Evolutionary conservation across 2,329 filamentous ascomycete genomes (phyloP), one percentile per base, ranked within the genome.

Genomic region (Septoria linicola): DNA sequence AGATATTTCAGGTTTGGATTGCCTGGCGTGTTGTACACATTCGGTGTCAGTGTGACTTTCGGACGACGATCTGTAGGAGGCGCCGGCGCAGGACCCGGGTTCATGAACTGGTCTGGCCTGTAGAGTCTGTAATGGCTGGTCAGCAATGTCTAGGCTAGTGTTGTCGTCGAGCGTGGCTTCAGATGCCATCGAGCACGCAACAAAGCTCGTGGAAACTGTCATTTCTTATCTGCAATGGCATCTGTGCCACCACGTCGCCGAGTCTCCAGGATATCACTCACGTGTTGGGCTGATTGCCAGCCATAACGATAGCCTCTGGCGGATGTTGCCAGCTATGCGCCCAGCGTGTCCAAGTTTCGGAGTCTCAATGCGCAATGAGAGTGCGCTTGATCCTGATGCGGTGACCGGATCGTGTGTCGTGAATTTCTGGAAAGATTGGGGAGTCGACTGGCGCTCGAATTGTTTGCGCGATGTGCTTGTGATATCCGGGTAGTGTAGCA

Each of bases 1-100:
- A 52, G 23, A 35, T 51, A 41, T 21, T 53, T 54, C 25, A 61
- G 41, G 32, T 64, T 86, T 77, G 92, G 89, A 72, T 84, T 91
- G 57, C 85, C 86, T 13, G 86, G 83, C 17, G 88, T 77, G 68
- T 84, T 88, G 63, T 76, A 74, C 56, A 83, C 81, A 68, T 82
- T 87, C 55, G 85, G 90, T 35, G 87, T 89, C 54, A 95, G 79
- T 64, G 85, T 84, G 61, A 96, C 82, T 66, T 66, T 66, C 55
- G 90, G 88, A 64, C 88, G 83, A 64, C 88, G 83, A 66, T 93
- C 88, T 54, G 81, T 85, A 16, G 92, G 93, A 55, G 93, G 92
- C 65, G 88, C 86, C 60, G 93, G 93, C 61, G 93, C 92, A 63
- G 93, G 92, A 59, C 93, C 90, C 57, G 93, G 90, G 72, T 97